Evolutionary conservation across 202 grass and related monocot genomes (phyloP).

Genomic region (Musa balbisiana): DNA sequence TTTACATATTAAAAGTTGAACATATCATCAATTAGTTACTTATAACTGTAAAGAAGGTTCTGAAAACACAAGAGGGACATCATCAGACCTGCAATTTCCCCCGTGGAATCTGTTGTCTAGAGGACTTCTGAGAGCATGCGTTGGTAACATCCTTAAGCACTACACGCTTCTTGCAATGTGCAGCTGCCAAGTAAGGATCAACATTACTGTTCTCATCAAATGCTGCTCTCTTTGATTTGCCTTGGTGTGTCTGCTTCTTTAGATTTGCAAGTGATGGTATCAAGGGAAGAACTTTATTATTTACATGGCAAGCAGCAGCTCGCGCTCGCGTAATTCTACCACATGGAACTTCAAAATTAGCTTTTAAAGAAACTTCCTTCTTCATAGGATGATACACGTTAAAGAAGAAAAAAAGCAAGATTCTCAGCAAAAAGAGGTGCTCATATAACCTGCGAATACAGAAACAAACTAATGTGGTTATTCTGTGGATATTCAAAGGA

Average conservation of each 20-base stretch:
- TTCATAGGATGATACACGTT: slow-evolving; percentile 1
- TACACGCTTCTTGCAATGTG: slow-evolving; percentile 44
- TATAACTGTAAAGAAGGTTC: not conserved
- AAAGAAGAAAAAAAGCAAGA: not conserved
- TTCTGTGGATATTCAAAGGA: not conserved
- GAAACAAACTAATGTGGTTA: not conserved
- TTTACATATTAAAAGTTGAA: not conserved
- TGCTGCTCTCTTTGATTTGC: slow-evolving; percentile 45
- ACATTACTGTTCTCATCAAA: slow-evolving; percentile 34
- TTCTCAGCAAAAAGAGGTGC: not conserved
- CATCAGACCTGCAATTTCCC: slow-evolving; percentile 50
- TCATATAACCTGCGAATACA: not conserved
- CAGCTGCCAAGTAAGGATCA: slow-evolving; percentile 21
- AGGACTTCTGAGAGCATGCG: slow-evolving; percentile 22
- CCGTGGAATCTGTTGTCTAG: slow-evolving; percentile 21
- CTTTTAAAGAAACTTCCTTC: not conserved
- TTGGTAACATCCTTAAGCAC: slow-evolving; percentile 63
- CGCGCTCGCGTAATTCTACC: slow-evolving; percentile 63
- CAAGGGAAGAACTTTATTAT: slow-evolving; percentile 27
- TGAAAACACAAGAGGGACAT: not conserved
- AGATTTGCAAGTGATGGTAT: slow-evolving; percentile 26
- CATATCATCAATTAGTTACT: not conserved
- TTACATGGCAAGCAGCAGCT: slow-evolving; percentile 34
- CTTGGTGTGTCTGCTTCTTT: slow-evolving; percentile 25
- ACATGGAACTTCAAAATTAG: slow-evolving; percentile 33